Base-by-base conservation (phyloP, 306 rosid genomes). In the Ziziphus jujuba region DNA sequence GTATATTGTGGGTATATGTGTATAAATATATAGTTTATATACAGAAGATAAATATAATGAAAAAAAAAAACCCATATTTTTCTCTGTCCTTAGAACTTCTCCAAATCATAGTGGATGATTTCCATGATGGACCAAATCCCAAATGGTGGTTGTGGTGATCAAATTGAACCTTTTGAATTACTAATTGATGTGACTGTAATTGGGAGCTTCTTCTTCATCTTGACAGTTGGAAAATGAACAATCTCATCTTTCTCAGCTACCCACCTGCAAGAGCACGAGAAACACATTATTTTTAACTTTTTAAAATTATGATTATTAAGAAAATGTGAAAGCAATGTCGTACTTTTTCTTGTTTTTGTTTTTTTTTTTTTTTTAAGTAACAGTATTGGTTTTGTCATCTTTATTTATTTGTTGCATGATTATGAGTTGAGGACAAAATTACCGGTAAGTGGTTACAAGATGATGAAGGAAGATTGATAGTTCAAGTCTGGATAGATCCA, bases 171-270 rank as follows among this genome's bases (percentile, higher is more conserved):
- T 68, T 48, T 8, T 0, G 22, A 63, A 19, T 43, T 17, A 19
- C 61, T 54, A 56, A 73, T 82, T 43, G 86, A 63, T 68, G 75
- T 78, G 62, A 90, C 84, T 2, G 34, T 56, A 63, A 90, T 70
- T 53, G 96, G 96, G 21, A 87, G 84, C 78, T 85, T 87, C 65
- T 77, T 84, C 82, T 80, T 90, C 96, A 90, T 81, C 84, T 90
- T 90, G 52, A 90, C 95, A 0, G 95, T 90, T 62, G 96, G 96
- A 73, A 90, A 90, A 77, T 90, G 74, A 25, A 74, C 12, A 34
- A 90, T 78, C 31, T 81, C 87, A 74, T 90, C 96, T 15, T 44
- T 54, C 81, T 89, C 92, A 24, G 90, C 87, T 0, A 80, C 78
- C 96, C 96, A 89, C 33, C 96, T 89, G 85, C 76, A 25, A 2